Base-by-base conservation (phyloP, 306 rosid species). In the Senna tora region DNA sequence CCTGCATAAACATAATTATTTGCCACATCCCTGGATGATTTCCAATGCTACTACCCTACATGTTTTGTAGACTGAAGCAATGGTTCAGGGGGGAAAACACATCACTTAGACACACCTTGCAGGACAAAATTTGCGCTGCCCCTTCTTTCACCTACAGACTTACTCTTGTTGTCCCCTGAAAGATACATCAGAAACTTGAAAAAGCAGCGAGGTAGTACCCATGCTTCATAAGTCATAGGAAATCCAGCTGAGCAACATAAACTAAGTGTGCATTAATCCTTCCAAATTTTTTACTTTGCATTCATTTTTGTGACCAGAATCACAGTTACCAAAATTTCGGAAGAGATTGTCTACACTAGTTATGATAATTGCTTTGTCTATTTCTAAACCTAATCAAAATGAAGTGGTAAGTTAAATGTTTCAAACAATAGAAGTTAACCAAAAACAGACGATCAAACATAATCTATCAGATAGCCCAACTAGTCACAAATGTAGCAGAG, bases 111-210 rank as follows among this genome's bases (percentile, higher is more conserved):
- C n/a, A n/a, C n/a, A n/a, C 82, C 72, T 56, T 49, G 74, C 62
- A 55, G 51, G 70, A 25, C 7, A 63, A 43, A 20, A 13, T 58
- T 9, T 9, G 43, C 34, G 43, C 34, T 36, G 68, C 50, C 59
- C 53, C 46, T 61, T 55, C 36, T 78, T 54, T 43, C 53, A 14
- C 6, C 76, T 67, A 38, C 71, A 56, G 68, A 62, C 75, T 59
- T 60, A 68, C 47, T 36, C 16, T 43, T 77, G 49, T 32, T 68
- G 61, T 83, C 58, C 52, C 75, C 82, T 76, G 78, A 64, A 76
- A 64, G 63, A 25, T 56, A 67, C 1, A 25, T 41, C 43, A 64
- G 49, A 72, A 67, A 63, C 72, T 46, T 54, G 41, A 33, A 63
- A 54, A 20, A 57, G 46, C 45, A 62, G 56, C 41, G 33, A 47